Evolutionary conservation across 305 asterid species (phyloP), one percentile per base, ranked within the genome.

Genomic region (Caryopteris hybrid): DNA sequence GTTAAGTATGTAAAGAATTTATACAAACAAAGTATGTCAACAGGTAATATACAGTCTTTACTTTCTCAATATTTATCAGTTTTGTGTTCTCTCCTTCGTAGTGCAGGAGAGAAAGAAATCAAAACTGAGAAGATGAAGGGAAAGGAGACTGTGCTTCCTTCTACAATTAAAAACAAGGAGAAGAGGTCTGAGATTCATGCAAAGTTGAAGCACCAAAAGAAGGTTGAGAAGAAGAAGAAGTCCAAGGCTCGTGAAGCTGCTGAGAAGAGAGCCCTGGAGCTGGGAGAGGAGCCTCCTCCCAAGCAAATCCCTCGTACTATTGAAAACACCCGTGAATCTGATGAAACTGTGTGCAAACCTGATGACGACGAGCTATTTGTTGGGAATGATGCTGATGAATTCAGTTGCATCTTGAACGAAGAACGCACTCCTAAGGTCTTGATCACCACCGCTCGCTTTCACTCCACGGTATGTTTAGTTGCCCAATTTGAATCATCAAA

Each of bases 321-420:
- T 45, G 98, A 92, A 70, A 92, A 92, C 80, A 90, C 98, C 6
- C 87, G 99, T 72, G 99, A 94, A 63, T 22, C 52, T 8, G 98
- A 94, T 59, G 96, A 91, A 78, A 94, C 99, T 21, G 78, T 91
- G 1, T 89, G 97, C 81, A 82, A 70, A 73, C 96, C 99, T 4
- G 99, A 94, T 36, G 96, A 94, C 18, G 99, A 91, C 11, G 99
- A 94, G 87, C 83, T 93, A 29, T 91, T 82, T 80, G 96, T 86
- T 50, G 92, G 85, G 34, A 91, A 87, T 68, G 95, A 87, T 77
- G 96, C 89, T 11, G 99, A 94, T 82, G 99, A 94, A 52, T 91
- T 94, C 85, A 87, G 84, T 62, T 43, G 83, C 22, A 66, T 94
- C 21, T 72, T 94, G 79, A 84, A 80, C 66, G 86, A 83, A 53